Base-by-base conservation (phyloP, 352 stramenopile genomes). In the Phytophthora macrochlamydospora region DNA sequence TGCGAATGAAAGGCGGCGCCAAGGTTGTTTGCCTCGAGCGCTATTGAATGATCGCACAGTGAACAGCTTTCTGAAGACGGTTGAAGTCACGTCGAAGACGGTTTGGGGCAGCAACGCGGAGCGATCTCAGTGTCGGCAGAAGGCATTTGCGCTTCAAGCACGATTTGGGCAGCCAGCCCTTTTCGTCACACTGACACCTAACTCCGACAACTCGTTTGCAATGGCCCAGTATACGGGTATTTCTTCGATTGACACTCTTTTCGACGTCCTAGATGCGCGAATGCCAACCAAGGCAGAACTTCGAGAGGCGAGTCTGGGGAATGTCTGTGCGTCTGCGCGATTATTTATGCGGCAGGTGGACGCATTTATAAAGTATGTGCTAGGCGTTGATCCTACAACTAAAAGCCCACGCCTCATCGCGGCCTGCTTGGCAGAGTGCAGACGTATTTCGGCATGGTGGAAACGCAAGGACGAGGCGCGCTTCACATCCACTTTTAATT, bases 401-500 rank as follows among this genome's bases (percentile, higher is more conserved):
- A 18, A 40, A 58, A 58, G 14, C n/a, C 6, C 32, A 0, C 55
- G 12, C 7, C 29, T 29, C 44, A 48, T 38, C 38, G 48, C 2
- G 58, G 49, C 0, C 14, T 65, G 1, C 51, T 65, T 40, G 57
- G 57, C 1, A 28, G 42, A 18, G 38, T 65, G 2, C 43, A 37
- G 12, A 40, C 57, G 1, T 65, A 53, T 32, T 58, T 59, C 8
- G 58, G 58, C 13, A 59, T 65, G 58, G 42, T 65, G 2, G 49
- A 54, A 28, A 54, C 58, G 4, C 49, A 54, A 45, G 58, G 58
- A 2, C 49, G 58, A 8, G 57, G 57, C 8, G 55, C 57, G 1
- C 38, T 64, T 30, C 57, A 64, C 8, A 51, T 51, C 2, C 57
- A 57, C 29, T 64, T 64, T 64, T 63, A 7, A 56, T 63, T 12